These are phyloP conservation scores for Schwanniomyces yamadae DNA, from an alignment of 805 yeast genomes.

Conservation along the genomic window DNA sequence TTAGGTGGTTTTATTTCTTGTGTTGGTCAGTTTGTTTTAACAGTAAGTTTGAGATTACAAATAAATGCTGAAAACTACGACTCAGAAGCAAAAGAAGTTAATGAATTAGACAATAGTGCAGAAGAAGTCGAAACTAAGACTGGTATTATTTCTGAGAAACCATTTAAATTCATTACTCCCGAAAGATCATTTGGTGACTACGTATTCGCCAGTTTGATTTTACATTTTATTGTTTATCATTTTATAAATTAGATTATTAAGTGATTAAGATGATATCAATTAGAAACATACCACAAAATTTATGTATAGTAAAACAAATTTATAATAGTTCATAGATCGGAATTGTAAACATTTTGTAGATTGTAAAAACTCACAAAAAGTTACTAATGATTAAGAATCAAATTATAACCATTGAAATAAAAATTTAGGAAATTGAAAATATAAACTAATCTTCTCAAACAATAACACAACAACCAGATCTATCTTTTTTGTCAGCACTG, in stretches of 20 bases:
- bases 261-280: too few species aligned
- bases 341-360: too few species aligned
- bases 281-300: too few species aligned
- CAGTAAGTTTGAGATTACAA: constrained; percentile 81
- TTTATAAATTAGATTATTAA: constrained; percentile 65
- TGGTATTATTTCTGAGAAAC: constrained; percentile 7
- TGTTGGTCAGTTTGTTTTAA: constrained; percentile 92
- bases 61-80: constrained; percentile 21
- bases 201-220: constrained; percentile 77
- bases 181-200: constrained; percentile 83
- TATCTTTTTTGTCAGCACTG: constrained; percentile 24
- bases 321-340: too few species aligned
- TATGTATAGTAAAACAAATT: too few species aligned
- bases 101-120: constrained; percentile 5
- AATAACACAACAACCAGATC: constrained; percentile 38
- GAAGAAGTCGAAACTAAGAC: constrained; percentile 6
- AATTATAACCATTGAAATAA: constrained; percentile 1
- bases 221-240: constrained; percentile 87
- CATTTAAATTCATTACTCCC: constrained; percentile 24
- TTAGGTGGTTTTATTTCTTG: constrained; percentile 89
- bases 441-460: constrained; percentile 22
- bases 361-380: too few species aligned
- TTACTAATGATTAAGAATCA: not conserved
- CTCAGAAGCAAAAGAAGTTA: constrained; percentile 1
- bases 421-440: not conserved